Conservation (phyloP, 345 rosid species). For the Bretschneidera sinensis region DNA sequence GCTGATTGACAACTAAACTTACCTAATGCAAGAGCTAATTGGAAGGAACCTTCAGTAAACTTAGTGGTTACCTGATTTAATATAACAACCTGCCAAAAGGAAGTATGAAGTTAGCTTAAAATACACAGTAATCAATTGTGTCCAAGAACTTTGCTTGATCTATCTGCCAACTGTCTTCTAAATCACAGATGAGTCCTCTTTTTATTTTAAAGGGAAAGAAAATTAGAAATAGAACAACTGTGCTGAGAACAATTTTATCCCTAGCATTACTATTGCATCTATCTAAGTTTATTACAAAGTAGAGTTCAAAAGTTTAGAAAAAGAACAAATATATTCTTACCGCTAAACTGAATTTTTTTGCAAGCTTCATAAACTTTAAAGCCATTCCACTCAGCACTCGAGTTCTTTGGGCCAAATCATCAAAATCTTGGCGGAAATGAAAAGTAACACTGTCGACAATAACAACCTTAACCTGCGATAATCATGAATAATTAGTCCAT, state of each 20-base stretch:
- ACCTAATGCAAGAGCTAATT: constrained; percentile 86
- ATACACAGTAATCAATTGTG: too few relatives aligned
- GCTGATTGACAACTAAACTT: constrained; percentile 14
- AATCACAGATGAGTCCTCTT: not conserved
- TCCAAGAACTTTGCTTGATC: not conserved
- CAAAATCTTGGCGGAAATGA: constrained; percentile 97
- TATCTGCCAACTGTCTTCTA: not conserved
- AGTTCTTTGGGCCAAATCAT: constrained; percentile 77
- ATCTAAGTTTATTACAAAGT: too few relatives aligned
- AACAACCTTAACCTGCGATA: constrained; percentile 69
- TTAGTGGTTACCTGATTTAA: constrained; percentile 90
- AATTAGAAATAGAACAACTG: too few relatives aligned
- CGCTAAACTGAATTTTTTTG: constrained; percentile 72
- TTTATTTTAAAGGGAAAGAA: not conserved
- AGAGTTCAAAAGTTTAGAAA: constrained; percentile 1
- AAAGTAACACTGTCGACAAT: constrained; percentile 76
- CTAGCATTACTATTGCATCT: not conserved
- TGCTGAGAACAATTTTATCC: too few relatives aligned
- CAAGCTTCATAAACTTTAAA: constrained; percentile 83
- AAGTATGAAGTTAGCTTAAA: not conserved
- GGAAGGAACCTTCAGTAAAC: constrained; percentile 70
- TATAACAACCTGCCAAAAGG: constrained; percentile 62
- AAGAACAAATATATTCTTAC: constrained; percentile 51
- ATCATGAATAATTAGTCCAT: not conserved
- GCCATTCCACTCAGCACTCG: constrained; percentile 76